Evolutionary conservation across 495 filamentous ascomycete species (phyloP).

Genomic region (Platismatia glauca): DNA sequence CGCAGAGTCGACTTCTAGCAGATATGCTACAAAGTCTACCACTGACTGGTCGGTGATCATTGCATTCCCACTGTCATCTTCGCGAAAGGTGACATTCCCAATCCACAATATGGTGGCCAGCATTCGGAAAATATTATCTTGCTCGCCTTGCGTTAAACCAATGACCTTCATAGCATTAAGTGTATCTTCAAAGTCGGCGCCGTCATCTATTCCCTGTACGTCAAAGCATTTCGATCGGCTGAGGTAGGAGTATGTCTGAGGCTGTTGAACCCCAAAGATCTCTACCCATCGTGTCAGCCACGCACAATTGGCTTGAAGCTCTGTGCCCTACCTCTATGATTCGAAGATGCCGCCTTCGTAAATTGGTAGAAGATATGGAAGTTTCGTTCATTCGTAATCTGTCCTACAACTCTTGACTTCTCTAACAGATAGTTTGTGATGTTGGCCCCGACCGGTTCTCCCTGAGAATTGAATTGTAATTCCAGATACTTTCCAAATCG

Average conservation of each 20-base stretch:
- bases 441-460: slow-evolving; percentile 91
- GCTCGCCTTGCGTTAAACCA: slow-evolving; percentile 78
- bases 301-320: neutral
- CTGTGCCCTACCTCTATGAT: slow-evolving; percentile 56
- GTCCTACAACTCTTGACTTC: slow-evolving; percentile 90
- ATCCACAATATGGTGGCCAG: slow-evolving; percentile 88
- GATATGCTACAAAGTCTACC: slow-evolving; percentile 86
- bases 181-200: slow-evolving; percentile 84
- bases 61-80: slow-evolving; percentile 85
- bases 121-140: slow-evolving; percentile 97
- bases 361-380: slow-evolving; percentile 99
- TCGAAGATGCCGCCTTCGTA: slow-evolving; percentile 81
- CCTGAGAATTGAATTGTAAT: slow-evolving; percentile 88
- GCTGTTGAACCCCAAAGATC: slow-evolving; percentile 79
- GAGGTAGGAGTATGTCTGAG: slow-evolving; percentile 91
- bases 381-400: slow-evolving; percentile 91
- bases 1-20: slow-evolving; percentile 76
- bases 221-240: slow-evolving; percentile 89
- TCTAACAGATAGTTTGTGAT: slow-evolving; percentile 98
- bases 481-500: slow-evolving; percentile 98
- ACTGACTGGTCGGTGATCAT: slow-evolving; percentile 77
- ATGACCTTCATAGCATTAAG: slow-evolving; percentile 91
- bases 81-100: slow-evolving; percentile 81
- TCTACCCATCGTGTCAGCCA: slow-evolving; percentile 32
- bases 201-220: slow-evolving; percentile 87